These are phyloP conservation scores for Scheffersomyces segobiensis DNA, from an alignment of 1,139 yeast genomes.

Conservation along the genomic window DNA sequence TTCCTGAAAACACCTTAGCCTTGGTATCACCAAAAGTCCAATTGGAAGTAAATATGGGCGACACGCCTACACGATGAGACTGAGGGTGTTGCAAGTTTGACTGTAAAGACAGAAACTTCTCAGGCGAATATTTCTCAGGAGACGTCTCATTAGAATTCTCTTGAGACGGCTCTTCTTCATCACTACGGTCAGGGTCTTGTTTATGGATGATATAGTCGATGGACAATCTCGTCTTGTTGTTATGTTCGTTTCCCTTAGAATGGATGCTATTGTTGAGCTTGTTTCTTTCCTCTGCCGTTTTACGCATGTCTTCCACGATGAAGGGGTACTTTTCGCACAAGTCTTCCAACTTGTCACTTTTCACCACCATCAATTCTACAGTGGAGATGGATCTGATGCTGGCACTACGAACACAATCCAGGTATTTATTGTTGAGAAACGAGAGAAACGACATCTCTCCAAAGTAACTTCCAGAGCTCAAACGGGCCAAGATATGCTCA, in stretches of 20 bases:
- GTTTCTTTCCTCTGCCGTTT: slow-evolving; percentile 57
- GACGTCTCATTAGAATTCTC: background rate
- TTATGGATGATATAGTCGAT: slow-evolving; percentile 22
- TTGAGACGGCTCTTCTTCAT: background rate
- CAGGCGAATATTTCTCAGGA: background rate
- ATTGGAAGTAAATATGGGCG: slow-evolving; percentile 11
- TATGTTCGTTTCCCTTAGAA: slow-evolving; percentile 7
- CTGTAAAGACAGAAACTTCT: background rate
- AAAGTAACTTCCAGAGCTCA: slow-evolving; percentile 64
- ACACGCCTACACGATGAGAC: background rate
- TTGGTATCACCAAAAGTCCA: slow-evolving; percentile 14
- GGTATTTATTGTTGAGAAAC: slow-evolving; percentile 36
- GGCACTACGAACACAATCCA: slow-evolving; percentile 49
- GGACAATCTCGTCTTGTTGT: slow-evolving; percentile 14
- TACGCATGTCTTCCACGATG: slow-evolving; percentile 58
- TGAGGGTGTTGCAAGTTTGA: background rate
- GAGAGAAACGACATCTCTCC: slow-evolving; percentile 76
- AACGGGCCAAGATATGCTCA: slow-evolving; percentile 53
- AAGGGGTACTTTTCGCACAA: slow-evolving; percentile 59
- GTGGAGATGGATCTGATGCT: slow-evolving; percentile 61
- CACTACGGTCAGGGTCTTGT: background rate
- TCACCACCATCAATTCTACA: slow-evolving; percentile 60
- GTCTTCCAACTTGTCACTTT: slow-evolving; percentile 50
- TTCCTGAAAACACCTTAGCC: slow-evolving; percentile 4
- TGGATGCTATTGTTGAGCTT: slow-evolving; percentile 11